Evolutionary conservation across 164 flowering plant species (phyloP).

Genomic region (Cinnamomum micranthum): DNA sequence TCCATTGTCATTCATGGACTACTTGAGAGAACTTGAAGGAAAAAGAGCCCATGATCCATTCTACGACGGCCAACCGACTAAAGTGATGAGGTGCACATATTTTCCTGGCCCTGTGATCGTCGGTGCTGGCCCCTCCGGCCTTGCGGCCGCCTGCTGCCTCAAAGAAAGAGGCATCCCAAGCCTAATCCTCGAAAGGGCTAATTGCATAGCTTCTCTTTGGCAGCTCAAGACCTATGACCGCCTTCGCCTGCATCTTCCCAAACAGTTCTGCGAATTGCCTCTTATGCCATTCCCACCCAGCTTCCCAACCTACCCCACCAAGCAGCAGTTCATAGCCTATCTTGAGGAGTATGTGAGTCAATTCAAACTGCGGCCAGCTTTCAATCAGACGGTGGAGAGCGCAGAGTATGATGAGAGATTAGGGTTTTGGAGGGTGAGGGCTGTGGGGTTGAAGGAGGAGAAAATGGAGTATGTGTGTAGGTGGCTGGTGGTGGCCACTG

Average conservation of each 20-base stretch:
- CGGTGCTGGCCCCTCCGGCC: conserved; percentile 87
- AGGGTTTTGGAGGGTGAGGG: conserved; percentile 55
- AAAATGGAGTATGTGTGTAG: conserved; percentile 50
- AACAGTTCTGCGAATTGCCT: conserved; percentile 73
- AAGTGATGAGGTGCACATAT: conserved; percentile 16
- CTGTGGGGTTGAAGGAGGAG: conserved; percentile 21
- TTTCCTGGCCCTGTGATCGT: conserved; percentile 61
- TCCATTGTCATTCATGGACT: conserved; percentile 32
- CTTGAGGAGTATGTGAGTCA: conserved; percentile 41
- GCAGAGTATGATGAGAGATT: conserved; percentile 46
- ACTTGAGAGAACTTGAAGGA: conserved; percentile 43
- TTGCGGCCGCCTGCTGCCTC: conserved; percentile 72
- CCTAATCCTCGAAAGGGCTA: conserved; percentile 54
- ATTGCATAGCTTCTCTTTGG: conserved; percentile 80
- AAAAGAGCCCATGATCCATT: conserved; percentile 40
- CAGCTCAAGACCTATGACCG: conserved; percentile 67
- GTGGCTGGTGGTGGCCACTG: conserved; percentile 90
- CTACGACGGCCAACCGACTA: background rate
- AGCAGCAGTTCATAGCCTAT: conserved; percentile 63
- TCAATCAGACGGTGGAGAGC: conserved; percentile 42
- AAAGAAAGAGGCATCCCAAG: conserved; percentile 43
- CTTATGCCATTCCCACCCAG: conserved; percentile 55
- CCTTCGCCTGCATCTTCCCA: conserved; percentile 74
- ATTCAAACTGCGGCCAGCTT: conserved; percentile 44
- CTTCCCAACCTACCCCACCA: conserved; percentile 70